Evolutionary conservation across 2,329 filamentous ascomycete genomes (phyloP).

Genomic region (Lachnellula occidentalis): DNA sequence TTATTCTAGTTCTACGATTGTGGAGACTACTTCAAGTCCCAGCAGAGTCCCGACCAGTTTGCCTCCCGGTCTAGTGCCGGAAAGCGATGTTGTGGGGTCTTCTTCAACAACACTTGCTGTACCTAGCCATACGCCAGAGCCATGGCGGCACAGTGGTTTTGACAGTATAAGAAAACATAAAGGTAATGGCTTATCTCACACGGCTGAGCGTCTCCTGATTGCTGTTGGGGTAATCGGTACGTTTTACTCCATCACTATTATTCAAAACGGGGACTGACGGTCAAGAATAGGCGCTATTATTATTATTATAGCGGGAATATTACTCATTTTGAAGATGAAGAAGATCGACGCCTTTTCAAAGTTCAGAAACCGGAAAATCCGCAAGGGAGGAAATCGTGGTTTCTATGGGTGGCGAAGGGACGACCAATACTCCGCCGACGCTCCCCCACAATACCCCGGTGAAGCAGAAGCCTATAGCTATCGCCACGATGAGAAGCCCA

Average conservation of each 20-base stretch:
- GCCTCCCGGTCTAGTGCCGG: not conserved
- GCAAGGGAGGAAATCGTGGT: slow-evolving; percentile 20
- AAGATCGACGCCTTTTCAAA: slow-evolving; percentile 17
- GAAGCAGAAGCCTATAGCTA: slow-evolving; percentile 5
- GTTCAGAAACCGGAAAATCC: slow-evolving; percentile 14
- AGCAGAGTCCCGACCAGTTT: not conserved
- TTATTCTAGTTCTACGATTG: not conserved
- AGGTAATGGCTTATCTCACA: slow-evolving; percentile 15
- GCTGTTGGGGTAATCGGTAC: slow-evolving; percentile 27
- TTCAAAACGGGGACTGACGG: not conserved
- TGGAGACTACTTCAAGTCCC: not conserved
- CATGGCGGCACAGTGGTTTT: not conserved
- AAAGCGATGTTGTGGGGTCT: not conserved
- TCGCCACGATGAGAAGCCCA: slow-evolving; percentile 14
- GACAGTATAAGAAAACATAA: not conserved
- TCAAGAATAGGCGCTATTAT: slow-evolving; percentile 26
- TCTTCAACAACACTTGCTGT: not conserved
- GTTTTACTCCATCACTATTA: not conserved
- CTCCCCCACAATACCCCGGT: slow-evolving; percentile 20
- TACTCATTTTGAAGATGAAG: slow-evolving; percentile 22
- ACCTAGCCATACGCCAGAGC: not conserved
- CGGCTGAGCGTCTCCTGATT: slow-evolving; percentile 26
- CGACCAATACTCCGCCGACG: slow-evolving; percentile 8
- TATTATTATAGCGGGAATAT: slow-evolving; percentile 23
- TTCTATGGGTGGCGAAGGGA: slow-evolving; percentile 26